Evolutionary conservation across 2,329 filamentous ascomycete genomes (phyloP), one percentile per base, ranked within the genome.

Genomic region (Apiospora hydei): DNA sequence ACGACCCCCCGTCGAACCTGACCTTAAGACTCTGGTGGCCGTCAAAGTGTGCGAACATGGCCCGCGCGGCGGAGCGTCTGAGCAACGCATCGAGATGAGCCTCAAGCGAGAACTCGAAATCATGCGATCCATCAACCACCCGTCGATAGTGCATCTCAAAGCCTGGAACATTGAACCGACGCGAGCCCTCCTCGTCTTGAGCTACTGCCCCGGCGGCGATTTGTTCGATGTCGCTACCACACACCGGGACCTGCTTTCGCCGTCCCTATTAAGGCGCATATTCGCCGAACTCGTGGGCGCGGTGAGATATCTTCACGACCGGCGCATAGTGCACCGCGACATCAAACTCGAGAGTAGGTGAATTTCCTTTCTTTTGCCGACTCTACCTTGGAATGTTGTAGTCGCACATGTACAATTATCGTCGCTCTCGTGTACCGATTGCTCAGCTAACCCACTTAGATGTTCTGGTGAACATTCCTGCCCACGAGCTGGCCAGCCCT

Each of bases 41-140:
- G 91, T 99, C 79, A 99, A 99, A 82, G 91, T 99, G 64, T 96
- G 97, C 80, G 94, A 98, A 81, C 95, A 98, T 82, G 96, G 96
- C 4, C 96, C 96, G 0, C 94, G 94, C 34, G 96, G 96, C 70
- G 96, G 96, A 66, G 96, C 95, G 4, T 96, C 96, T 68, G 95
- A 98, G 80, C 94, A 98, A 77, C 91, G 96, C 51, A 92, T 98
- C 74, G 96, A 98, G 82, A 94, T 96, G 83, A 97, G 95, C 71
- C 85, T 99, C 74, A 97, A 98, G 83, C 91, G 96, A 73, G 96
- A 99, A 84, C 89, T 99, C 53, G 96, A 98, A 78, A 97, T 99
- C 75, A 92, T 99, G 85, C 94, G 93, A 80, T 90, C 89, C 24
- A 91, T 98, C 77, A 92, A 92, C 70, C 95, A 99, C 81, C 96